Conservation (phyloP, 371 early-diverging fungal species). For the Rhizopus delemar region DNA sequence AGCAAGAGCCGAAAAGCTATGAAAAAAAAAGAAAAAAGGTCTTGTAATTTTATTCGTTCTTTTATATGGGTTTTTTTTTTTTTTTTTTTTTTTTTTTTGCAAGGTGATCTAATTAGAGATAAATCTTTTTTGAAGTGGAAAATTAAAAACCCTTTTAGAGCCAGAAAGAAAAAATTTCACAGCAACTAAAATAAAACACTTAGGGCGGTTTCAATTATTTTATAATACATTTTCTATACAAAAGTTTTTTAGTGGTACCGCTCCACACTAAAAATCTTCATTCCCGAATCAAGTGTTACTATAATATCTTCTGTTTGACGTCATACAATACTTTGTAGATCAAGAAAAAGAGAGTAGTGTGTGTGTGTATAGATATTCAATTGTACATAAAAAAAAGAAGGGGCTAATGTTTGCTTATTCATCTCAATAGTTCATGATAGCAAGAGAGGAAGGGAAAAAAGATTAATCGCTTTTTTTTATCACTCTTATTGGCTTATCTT, state of each 20-base stretch:
- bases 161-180: no score
- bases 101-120: no score
- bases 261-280: background rate
- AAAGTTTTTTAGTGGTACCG: background rate
- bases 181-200: slow-evolving; percentile 4
- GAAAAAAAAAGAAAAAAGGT: background rate
- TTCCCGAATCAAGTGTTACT: background rate
- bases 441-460: background rate
- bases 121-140: no score
- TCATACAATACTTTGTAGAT: background rate
- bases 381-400: background rate
- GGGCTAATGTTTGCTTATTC: background rate
- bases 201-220: slow-evolving; percentile 5
- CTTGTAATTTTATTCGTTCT: background rate
- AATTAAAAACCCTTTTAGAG: no score
- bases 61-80: background rate
- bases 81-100: no score
- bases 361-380: background rate
- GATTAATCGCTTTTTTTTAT: background rate
- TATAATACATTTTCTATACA: slow-evolving; percentile 9
- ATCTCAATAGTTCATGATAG: background rate
- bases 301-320: background rate
- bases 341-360: background rate
- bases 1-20: background rate
- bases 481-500: background rate